Conservation (phyloP, 768 basidiomycete species). For the Xerocomellus amylosporus region DNA sequence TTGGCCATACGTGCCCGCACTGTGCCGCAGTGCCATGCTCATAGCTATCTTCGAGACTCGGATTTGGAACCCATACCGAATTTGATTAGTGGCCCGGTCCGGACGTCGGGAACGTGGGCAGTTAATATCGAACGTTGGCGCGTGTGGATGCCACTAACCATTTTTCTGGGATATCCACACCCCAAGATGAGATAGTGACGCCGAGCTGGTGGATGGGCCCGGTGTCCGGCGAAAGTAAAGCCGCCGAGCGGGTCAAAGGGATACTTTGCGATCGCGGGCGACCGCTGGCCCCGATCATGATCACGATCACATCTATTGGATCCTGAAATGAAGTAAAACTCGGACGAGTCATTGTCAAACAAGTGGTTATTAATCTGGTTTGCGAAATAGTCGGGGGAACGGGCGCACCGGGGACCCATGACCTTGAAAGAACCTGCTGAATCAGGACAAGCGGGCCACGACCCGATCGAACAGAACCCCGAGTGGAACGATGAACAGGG, state of each 20-base stretch:
- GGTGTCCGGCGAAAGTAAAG: not conserved
- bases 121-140: not conserved
- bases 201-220: not conserved
- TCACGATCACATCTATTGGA: not conserved
- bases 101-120: not conserved
- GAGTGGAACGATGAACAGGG: not conserved
- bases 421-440: not conserved
- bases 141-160: not conserved
- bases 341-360: not conserved
- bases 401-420: not conserved
- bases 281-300: not conserved
- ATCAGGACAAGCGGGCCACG: not conserved
- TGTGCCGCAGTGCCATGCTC: not conserved
- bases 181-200: too few species aligned
- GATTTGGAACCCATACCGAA: not conserved
- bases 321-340: not conserved
- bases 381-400: not conserved
- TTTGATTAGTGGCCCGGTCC: not conserved
- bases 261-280: not conserved
- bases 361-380: not conserved
- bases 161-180: not conserved
- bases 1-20: slow-evolving; percentile 19
- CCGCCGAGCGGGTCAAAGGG: not conserved
- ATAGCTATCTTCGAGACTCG: not conserved
- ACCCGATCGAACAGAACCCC: not conserved